Base-by-base conservation (phyloP, 2,329 filamentous ascomycete genomes). In the Cercospora sp. region DNA sequence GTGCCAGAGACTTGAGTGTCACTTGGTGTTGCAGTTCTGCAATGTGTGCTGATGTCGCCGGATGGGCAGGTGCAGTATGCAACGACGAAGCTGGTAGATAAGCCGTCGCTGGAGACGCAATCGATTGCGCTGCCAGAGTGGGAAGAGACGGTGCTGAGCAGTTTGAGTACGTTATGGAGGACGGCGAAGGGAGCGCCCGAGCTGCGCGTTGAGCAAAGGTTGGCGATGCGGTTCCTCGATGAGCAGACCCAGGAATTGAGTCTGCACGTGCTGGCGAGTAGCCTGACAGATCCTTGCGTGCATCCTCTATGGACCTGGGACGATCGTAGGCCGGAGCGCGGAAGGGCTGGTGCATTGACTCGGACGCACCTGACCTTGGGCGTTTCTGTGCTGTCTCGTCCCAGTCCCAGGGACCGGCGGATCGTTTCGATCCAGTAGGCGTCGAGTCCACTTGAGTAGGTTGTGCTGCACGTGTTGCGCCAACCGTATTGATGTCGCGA, bases 21-120 rank as follows among this genome's bases (percentile, higher is more conserved):
- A 86, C 79, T 73, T 86, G 84, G 72, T 86, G 84, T 71, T 86
- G 85, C 7, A 87, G 78, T 60, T 84, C 82, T 60, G 83, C 80
- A 20, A 84, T 75, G 65, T 84, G 81, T 16, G 77, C 76, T 8
- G 75, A 76, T 13, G 75, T 73, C 7, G 72, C 73, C 5, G 75
- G 73, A 60, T 65, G 71, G 3, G 72, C 71, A 20, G 74, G 71
- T 8, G 70, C 65, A n/a, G 70, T 73, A 42, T 75, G 74, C 9
- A 73, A 69, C 5, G 72, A 73, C 3, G 70, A 63, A n/a, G 71
- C 63, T n/a, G 70, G 60, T 31, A 70, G 69, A 59, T 75, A 73
- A 5, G 73, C 72, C 5, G 69, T 66, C 18, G 73, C 69, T n/a
- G 75, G 74, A 5, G 74, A 75, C 12, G 66, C 68, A 26, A 68